These are phyloP conservation scores for Chrysanthemum makinoi DNA, from an alignment of 129 eudicot genomes.

Conservation along the genomic window DNA sequence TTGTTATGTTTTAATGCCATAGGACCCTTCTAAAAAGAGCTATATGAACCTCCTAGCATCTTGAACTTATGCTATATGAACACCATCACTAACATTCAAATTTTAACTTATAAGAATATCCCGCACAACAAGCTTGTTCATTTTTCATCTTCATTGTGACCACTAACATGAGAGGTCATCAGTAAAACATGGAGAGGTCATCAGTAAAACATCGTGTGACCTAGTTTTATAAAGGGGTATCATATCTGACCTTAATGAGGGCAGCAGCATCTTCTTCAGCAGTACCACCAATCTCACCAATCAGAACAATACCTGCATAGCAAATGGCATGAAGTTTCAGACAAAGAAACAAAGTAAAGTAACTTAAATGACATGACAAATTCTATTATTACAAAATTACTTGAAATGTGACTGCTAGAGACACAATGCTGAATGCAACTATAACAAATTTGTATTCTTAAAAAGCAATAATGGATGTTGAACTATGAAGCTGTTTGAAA, in stretches of 20 bases:
- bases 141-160: not conserved
- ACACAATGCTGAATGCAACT: not conserved
- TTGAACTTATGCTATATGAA: not conserved
- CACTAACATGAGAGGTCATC: conserved; percentile 5
- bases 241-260: conserved; percentile 73
- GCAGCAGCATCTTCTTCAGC: conserved; percentile 99
- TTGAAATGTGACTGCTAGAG: conserved; percentile 20
- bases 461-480: no score
- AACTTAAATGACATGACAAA: not conserved
- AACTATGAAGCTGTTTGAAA: not conserved
- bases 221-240: conserved; percentile 7
- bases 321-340: conserved; percentile 9
- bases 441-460: no score
- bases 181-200: conserved; percentile 11
- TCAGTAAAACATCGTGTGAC: conserved; percentile 15
- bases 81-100: not conserved
- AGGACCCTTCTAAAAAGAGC: not conserved
- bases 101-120: not conserved
- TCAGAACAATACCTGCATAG: conserved; percentile 80
- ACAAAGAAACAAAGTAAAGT: not conserved
- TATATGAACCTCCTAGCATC: not conserved
- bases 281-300: conserved; percentile 99
- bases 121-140: conserved; percentile 6
- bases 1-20: not conserved
- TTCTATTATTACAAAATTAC: not conserved